Percentiles rank a stretch among this genome's conserved stretches.
Evolutionary conservation across 768 basidiomycete species (phyloP).

Genomic region (Suillus luteus): DNA sequence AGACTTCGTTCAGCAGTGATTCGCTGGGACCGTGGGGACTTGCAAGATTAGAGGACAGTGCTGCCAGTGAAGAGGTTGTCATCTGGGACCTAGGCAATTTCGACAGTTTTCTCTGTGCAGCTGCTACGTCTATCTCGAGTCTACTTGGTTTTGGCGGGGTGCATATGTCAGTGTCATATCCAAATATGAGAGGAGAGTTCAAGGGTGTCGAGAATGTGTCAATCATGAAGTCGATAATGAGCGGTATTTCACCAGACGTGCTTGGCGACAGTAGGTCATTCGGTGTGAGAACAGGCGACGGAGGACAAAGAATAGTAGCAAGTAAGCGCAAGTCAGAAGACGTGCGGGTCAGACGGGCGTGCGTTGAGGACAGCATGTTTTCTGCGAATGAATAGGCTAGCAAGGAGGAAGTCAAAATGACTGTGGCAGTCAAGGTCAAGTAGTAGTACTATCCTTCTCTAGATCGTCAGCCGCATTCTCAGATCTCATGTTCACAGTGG

Average conservation of each 20-base stretch:
- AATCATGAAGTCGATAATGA: constrained; percentile 39
- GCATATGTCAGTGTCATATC: not conserved
- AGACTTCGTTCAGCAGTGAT: constrained; percentile 10
- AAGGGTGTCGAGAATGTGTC: constrained; percentile 13
- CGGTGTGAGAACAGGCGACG: constrained; percentile 49
- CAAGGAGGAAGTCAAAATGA: not conserved
- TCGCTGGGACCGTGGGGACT: not conserved
- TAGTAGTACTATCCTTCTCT: constrained; percentile 20
- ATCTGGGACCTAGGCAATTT: not conserved
- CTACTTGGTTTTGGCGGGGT: not conserved
- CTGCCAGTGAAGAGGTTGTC: not conserved
- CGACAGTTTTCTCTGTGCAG: not conserved
- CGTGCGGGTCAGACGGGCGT: constrained; percentile 38
- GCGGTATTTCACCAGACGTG: constrained; percentile 54
- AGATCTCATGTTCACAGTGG: not conserved
- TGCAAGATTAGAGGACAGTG: not conserved
- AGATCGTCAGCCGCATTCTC: constrained; percentile 7
- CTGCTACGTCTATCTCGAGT: not conserved
- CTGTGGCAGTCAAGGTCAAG: not conserved
- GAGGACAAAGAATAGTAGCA: constrained; percentile 38
- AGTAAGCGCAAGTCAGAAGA: constrained; percentile 43
- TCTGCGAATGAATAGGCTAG: not conserved
- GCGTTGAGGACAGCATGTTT: constrained; percentile 17
- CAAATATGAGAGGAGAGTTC: constrained; percentile 6
- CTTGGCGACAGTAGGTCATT: constrained; percentile 36